These are phyloP conservation scores for Linnemannia schmuckeri DNA, from an alignment of 192 early-diverging fungal genomes.

Conservation along the genomic window DNA sequence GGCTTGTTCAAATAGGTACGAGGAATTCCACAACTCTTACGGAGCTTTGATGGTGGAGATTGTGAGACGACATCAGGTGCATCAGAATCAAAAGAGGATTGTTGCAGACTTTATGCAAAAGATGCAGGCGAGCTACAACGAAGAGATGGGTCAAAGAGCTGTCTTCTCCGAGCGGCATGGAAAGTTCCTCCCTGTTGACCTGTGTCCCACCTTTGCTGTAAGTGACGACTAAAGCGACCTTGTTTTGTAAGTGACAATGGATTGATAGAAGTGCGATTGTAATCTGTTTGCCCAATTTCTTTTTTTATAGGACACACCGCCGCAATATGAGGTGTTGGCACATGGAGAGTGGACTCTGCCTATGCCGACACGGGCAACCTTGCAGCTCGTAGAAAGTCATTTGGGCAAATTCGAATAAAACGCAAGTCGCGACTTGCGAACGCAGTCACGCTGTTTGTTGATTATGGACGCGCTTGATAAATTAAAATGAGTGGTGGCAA, in stretches of 20 bases:
- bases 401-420: neutral
- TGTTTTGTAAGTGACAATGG: neutral
- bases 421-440: neutral
- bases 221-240: neutral
- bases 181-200: slow-evolving; percentile 45
- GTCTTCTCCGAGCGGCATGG: slow-evolving; percentile 46
- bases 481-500: slow-evolving; percentile 35
- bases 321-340: slow-evolving; percentile 38
- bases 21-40: slow-evolving; percentile 55
- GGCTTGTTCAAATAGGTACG: slow-evolving; percentile 36
- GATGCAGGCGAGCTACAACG: slow-evolving; percentile 25
- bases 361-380: slow-evolving; percentile 41
- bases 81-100: slow-evolving; percentile 22
- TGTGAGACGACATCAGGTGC: slow-evolving; percentile 43
- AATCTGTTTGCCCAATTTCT: neutral
- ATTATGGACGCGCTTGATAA: slow-evolving; percentile 15
- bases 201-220: slow-evolving; percentile 51
- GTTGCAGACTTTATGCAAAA: slow-evolving; percentile 33
- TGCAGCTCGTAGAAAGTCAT: slow-evolving; percentile 31
- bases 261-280: neutral
- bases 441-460: slow-evolving; percentile 6
- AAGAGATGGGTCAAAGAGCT: slow-evolving; percentile 36
- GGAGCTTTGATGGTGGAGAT: slow-evolving; percentile 51
- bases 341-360: slow-evolving; percentile 43
- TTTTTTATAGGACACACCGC: slow-evolving; percentile 22